Evolutionary conservation across 345 rosid genomes (phyloP).

Genomic region (Hevea brasiliensis): DNA sequence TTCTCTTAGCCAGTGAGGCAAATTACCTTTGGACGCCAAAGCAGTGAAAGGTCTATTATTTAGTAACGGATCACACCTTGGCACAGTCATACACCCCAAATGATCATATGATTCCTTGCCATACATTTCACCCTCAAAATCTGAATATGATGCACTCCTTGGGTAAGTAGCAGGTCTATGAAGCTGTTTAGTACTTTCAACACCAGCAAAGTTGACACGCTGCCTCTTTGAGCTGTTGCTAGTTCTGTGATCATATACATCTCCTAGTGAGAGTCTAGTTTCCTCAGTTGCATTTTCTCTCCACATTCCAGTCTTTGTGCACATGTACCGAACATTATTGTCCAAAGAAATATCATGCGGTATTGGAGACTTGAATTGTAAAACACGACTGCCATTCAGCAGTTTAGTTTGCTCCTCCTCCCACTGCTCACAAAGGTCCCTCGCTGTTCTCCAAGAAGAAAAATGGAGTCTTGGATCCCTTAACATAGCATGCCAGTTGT

Average conservation of each 20-base stretch:
- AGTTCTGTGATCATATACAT: constrained; percentile 26
- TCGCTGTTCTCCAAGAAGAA: constrained; percentile 37
- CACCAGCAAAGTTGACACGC: background rate
- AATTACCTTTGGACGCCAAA: constrained; percentile 22
- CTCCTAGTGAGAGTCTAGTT: constrained; percentile 42
- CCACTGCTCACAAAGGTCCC: constrained; percentile 48
- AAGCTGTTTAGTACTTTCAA: constrained; percentile 19
- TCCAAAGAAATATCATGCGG: constrained; percentile 19
- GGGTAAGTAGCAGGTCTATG: constrained; percentile 6
- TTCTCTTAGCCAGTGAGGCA: constrained; percentile 50
- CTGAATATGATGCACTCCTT: constrained; percentile 1
- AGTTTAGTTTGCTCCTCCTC: constrained; percentile 44
- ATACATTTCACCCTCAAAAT: constrained; percentile 14
- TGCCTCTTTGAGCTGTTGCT: constrained; percentile 12
- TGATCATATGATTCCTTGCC: constrained; percentile 4
- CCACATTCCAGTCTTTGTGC: constrained; percentile 17
- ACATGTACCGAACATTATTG: constrained; percentile 17
- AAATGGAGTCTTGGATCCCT: constrained; percentile 43
- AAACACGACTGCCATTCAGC: constrained; percentile 21
- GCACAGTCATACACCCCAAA: constrained; percentile 7
- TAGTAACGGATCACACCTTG: constrained; percentile 10
- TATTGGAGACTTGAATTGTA: constrained; percentile 19
- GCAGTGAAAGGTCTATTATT: constrained; percentile 3
- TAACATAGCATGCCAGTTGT: constrained; percentile 48
- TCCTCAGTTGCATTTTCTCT: constrained; percentile 31